A percentile compares a stretch with the other conserved stretches of the same genome.
Conservation (phyloP, 1,284 basidiomycete genomes). For the Leccinum griseonigrum region DNA sequence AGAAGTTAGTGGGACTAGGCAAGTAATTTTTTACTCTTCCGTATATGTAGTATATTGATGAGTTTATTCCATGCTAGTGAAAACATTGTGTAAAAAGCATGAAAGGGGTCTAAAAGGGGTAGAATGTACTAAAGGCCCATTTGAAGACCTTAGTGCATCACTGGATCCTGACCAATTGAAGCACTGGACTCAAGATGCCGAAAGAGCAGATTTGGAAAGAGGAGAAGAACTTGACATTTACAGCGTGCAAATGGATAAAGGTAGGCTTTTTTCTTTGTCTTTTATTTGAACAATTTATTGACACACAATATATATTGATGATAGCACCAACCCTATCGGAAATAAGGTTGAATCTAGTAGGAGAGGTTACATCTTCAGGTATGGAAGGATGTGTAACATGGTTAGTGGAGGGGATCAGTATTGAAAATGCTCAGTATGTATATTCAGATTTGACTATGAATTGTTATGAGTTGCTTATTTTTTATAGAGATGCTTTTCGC, state of each 20-base stretch:
- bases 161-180: background rate
- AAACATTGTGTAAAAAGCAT: background rate
- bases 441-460: too few species aligned
- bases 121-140: background rate
- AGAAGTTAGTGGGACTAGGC: too few species aligned
- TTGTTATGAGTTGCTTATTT: too few species aligned
- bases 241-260: background rate
- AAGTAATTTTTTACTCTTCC: too few species aligned
- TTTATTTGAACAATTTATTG: background rate
- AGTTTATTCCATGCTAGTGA: background rate
- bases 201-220: background rate
- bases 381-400: background rate
- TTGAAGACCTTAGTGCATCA: background rate
- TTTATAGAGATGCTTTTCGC: constrained; percentile 4
- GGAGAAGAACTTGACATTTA: background rate
- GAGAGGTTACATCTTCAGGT: background rate
- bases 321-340: background rate
- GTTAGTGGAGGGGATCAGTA: constrained; percentile 7
- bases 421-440: constrained; percentile 12
- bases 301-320: background rate
- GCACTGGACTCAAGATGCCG: background rate
- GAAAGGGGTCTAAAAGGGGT: background rate
- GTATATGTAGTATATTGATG: too few species aligned
- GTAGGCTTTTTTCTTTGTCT: background rate
- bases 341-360: background rate